A percentile compares a stretch with the other conserved stretches of the same genome.
These are phyloP conservation scores for Penicillium crustosum DNA, from an alignment of 2,329 filamentous ascomycete genomes.

Conservation along the genomic window DNA sequence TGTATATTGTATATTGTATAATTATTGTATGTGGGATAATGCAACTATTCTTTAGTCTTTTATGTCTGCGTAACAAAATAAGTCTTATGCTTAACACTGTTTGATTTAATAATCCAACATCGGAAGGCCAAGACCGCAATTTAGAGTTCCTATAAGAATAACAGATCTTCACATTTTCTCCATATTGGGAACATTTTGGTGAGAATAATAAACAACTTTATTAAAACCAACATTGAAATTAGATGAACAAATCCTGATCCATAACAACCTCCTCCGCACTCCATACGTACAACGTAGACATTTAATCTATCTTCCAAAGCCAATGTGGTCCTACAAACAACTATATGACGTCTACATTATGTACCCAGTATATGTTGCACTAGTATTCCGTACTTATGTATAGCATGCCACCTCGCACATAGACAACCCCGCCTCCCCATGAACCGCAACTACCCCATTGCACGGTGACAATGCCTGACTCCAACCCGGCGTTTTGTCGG, in stretches of 20 bases:
- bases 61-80: not conserved
- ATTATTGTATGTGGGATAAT: not conserved
- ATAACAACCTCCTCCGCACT: not conserved
- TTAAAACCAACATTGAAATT: not conserved
- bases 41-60: not conserved
- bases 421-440: not conserved
- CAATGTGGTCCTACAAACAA: not conserved
- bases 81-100: not conserved
- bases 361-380: not conserved
- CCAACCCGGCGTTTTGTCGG: not conserved
- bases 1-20: not conserved
- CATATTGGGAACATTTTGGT: not conserved
- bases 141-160: not conserved
- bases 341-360: conserved; percentile 1
- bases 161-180: not conserved
- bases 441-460: not conserved
- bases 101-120: not conserved
- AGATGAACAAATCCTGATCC: not conserved
- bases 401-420: not conserved
- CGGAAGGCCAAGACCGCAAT: too few species aligned
- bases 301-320: not conserved
- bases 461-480: not conserved
- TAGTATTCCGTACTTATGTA: too few species aligned
- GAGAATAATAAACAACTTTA: not conserved
- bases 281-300: too few species aligned